phyloP scores from a whole-genome alignment of 805 yeast species.

The Schizosaccharomyces pombe region DNA sequence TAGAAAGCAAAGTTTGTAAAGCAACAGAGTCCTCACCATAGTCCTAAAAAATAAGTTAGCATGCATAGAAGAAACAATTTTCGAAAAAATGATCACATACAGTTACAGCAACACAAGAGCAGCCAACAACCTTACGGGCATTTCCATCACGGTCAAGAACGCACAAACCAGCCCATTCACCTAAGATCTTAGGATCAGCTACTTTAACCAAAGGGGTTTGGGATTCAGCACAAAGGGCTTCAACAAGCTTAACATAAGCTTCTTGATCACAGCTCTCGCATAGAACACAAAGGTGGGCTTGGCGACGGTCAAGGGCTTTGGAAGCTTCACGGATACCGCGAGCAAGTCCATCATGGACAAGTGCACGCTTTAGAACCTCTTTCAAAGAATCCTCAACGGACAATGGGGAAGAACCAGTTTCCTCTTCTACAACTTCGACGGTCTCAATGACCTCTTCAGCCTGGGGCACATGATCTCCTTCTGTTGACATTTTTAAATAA shows the following conservation, averaged over 20 bases:
- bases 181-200: slow-evolving; percentile 96
- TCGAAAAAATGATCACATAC: too few species aligned
- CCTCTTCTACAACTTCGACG: slow-evolving; percentile 58
- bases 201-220: slow-evolving; percentile 97
- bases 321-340: slow-evolving; percentile 99
- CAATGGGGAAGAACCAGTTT: slow-evolving; percentile 65
- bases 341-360: slow-evolving; percentile 98
- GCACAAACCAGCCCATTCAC: slow-evolving; percentile 99
- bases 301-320: slow-evolving; percentile 85
- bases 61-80: too few species aligned
- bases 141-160: slow-evolving; percentile 99
- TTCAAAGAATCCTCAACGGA: slow-evolving; percentile 95
- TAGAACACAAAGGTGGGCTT: slow-evolving; percentile 91
- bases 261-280: slow-evolving; percentile 97
- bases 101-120: slow-evolving; percentile 97
- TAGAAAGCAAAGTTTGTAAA: slow-evolving; percentile 54
- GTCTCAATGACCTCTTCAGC: slow-evolving; percentile 69
- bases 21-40: slow-evolving; percentile 99
- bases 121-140: slow-evolving; percentile 99
- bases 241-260: slow-evolving; percentile 86
- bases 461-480: slow-evolving; percentile 26
- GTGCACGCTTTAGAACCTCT: slow-evolving; percentile 92
- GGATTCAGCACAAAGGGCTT: slow-evolving; percentile 95
- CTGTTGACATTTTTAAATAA: slow-evolving; percentile 48
- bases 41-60: too few species aligned